These are phyloP conservation scores for Exophiala sideris DNA, from an alignment of 2,329 filamentous ascomycete genomes.

Conservation along the genomic window DNA sequence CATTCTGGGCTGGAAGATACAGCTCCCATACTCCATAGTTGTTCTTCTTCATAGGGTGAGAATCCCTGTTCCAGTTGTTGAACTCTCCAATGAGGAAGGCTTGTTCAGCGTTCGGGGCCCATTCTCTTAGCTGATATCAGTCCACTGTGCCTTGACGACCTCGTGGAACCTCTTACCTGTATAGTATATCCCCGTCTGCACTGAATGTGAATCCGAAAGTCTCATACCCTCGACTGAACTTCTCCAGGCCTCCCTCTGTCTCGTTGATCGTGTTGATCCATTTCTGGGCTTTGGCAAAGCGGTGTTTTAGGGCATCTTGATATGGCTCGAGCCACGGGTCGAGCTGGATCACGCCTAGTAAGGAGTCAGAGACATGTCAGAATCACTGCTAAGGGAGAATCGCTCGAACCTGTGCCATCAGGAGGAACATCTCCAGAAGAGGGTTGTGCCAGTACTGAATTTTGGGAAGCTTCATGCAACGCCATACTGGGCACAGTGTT, in stretches of 20 bases:
- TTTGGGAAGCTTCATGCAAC: conserved; percentile 31
- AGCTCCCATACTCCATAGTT: conserved; percentile 85
- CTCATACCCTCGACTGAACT: conserved; percentile 86
- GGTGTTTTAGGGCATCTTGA: conserved; percentile 68
- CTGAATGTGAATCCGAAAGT: conserved; percentile 81
- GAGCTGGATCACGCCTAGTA: conserved; percentile 73
- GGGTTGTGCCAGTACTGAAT: conserved; percentile 31
- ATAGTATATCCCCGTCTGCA: conserved; percentile 77
- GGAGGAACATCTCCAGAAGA: conserved; percentile 25
- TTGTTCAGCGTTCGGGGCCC: conserved; percentile 84
- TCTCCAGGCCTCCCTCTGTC: conserved; percentile 82
- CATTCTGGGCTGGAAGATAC: conserved; percentile 67
- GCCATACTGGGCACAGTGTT: conserved; percentile 17
- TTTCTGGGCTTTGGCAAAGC: conserved; percentile 74
- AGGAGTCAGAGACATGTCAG: neutral
- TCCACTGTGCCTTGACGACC: neutral
- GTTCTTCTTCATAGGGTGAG: conserved; percentile 84
- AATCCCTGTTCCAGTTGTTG: conserved; percentile 82
- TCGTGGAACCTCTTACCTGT: conserved; percentile 48
- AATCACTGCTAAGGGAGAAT: conserved; percentile 7
- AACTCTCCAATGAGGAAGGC: conserved; percentile 93
- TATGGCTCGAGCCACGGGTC: conserved; percentile 91
- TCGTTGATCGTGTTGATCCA: conserved; percentile 85
- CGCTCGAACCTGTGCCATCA: conserved; percentile 31
- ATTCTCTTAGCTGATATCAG: conserved; percentile 55